Conservation (phyloP, 352 stramenopile species). For the Pythium aristosporum region DNA sequence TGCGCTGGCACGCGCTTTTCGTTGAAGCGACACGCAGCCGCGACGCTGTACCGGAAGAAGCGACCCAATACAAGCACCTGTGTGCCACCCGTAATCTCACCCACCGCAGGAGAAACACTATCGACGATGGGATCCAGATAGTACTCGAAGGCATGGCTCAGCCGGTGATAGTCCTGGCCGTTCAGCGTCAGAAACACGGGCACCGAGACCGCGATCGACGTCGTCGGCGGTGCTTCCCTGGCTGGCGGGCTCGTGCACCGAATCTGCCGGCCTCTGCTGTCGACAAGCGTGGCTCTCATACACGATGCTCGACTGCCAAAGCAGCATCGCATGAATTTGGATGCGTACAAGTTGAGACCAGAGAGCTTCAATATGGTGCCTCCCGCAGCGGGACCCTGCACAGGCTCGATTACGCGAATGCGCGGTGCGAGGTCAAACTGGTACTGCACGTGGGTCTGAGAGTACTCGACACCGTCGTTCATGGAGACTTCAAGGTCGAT, state of each 20-base stretch:
- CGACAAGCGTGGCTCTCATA: conserved; percentile 35
- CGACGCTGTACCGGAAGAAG: conserved; percentile 55
- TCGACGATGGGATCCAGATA: conserved; percentile 43
- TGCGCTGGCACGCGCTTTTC: conserved; percentile 36
- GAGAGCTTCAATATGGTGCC: conserved; percentile 56
- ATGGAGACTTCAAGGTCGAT: conserved; percentile 71
- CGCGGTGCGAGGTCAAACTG: conserved; percentile 48
- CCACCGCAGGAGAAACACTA: conserved; percentile 38
- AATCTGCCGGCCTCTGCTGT: conserved; percentile 31
- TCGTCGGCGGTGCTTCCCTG: conserved; percentile 12
- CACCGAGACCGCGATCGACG: conserved; percentile 25
- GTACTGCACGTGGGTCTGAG: conserved; percentile 57
- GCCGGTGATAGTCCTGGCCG: conserved; percentile 57
- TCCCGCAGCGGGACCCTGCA: conserved; percentile 41
- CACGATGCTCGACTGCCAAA: conserved; percentile 54
- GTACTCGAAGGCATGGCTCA: conserved; percentile 64
- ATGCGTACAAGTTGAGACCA: conserved; percentile 56
- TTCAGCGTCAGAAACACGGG: conserved; percentile 75
- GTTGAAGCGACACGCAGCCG: conserved; percentile 59
- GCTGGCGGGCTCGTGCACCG: conserved; percentile 40
- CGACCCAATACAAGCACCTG: conserved; percentile 53
- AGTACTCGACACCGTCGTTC: conserved; percentile 91
- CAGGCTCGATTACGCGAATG: conserved; percentile 51
- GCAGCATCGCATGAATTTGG: conserved; percentile 56
- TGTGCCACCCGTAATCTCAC: conserved; percentile 51